A percentile compares a stretch with the other conserved stretches of the same genome.
phyloP scores from a whole-genome alignment of 2,329 filamentous ascomycete genomes.

The Trichoderma aggressivum region DNA sequence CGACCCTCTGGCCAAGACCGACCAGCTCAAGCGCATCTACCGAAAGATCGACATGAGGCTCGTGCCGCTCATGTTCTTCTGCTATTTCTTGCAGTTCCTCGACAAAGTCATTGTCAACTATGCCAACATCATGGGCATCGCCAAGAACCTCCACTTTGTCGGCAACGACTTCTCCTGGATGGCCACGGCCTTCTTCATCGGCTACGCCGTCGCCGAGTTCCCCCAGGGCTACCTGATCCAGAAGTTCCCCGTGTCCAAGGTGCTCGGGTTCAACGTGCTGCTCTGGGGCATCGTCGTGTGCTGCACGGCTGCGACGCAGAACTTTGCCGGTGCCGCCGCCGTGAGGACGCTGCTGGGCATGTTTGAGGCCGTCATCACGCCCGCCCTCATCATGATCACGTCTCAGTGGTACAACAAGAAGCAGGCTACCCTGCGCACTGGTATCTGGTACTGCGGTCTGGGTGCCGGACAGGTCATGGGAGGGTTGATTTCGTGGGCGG shows the following conservation, averaged over 20 bases:
- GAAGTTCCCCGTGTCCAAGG: slow-evolving; percentile 33
- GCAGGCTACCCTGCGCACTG: slow-evolving; percentile 45
- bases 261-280: slow-evolving; percentile 33
- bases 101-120: slow-evolving; percentile 31
- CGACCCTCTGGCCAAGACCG: background rate
- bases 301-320: slow-evolving; percentile 40
- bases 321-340: slow-evolving; percentile 41
- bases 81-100: slow-evolving; percentile 29
- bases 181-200: slow-evolving; percentile 32
- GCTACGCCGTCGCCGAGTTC: slow-evolving; percentile 30
- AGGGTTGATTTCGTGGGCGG: slow-evolving; percentile 47
- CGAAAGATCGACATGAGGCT: slow-evolving; percentile 28
- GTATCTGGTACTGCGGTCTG: slow-evolving; percentile 32
- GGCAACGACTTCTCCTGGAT: slow-evolving; percentile 34
- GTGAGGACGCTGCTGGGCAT: slow-evolving; percentile 45
- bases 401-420: slow-evolving; percentile 38
- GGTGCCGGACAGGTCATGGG: slow-evolving; percentile 37
- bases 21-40: slow-evolving; percentile 20
- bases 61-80: slow-evolving; percentile 28
- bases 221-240: slow-evolving; percentile 33
- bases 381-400: slow-evolving; percentile 50
- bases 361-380: slow-evolving; percentile 48
- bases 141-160: slow-evolving; percentile 28
- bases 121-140: slow-evolving; percentile 32
- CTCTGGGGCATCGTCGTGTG: slow-evolving; percentile 40